phyloP scores from a whole-genome alignment of 2,329 filamentous ascomycete genomes.

The Aspergillus pseudoglaucus region DNA sequence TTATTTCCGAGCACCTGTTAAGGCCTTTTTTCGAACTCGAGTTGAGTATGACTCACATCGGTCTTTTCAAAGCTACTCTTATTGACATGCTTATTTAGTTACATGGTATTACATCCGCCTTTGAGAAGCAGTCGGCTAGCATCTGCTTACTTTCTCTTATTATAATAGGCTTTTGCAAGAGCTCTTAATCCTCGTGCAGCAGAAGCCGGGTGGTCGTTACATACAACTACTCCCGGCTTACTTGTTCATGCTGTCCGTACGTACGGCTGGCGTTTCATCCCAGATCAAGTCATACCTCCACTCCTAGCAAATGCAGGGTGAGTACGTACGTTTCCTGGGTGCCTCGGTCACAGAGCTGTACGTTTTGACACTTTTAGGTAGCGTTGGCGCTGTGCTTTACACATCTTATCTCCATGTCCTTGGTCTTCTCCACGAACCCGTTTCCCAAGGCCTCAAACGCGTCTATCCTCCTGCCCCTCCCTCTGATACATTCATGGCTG shows the following conservation, averaged over 20 bases:
- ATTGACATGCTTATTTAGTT: slow-evolving; percentile 32
- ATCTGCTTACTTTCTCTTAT: slow-evolving; percentile 2
- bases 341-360: not conserved
- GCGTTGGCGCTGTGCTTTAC: slow-evolving; percentile 57
- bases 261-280: slow-evolving; percentile 60
- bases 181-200: slow-evolving; percentile 53
- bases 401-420: slow-evolving; percentile 58
- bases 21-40: slow-evolving; percentile 83
- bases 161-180: slow-evolving; percentile 51
- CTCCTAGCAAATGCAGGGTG: slow-evolving; percentile 57
- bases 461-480: slow-evolving; percentile 54
- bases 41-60: slow-evolving; percentile 62
- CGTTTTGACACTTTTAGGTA: slow-evolving; percentile 14
- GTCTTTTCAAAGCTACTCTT: slow-evolving; percentile 1
- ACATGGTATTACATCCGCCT: slow-evolving; percentile 39
- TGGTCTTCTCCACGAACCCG: slow-evolving; percentile 52
- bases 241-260: slow-evolving; percentile 54
- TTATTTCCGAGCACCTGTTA: slow-evolving; percentile 85
- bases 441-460: slow-evolving; percentile 50
- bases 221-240: slow-evolving; percentile 55
- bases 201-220: slow-evolving; percentile 50
- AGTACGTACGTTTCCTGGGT: slow-evolving; percentile 7
- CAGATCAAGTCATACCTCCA: slow-evolving; percentile 58
- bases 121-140: slow-evolving; percentile 6
- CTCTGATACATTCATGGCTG: slow-evolving; percentile 51